Percentiles rank a stretch among this genome's conserved stretches.
Evolutionary conservation across 805 yeast genomes (phyloP).

Genomic region (Sugiyamaella lignohabitans): DNA sequence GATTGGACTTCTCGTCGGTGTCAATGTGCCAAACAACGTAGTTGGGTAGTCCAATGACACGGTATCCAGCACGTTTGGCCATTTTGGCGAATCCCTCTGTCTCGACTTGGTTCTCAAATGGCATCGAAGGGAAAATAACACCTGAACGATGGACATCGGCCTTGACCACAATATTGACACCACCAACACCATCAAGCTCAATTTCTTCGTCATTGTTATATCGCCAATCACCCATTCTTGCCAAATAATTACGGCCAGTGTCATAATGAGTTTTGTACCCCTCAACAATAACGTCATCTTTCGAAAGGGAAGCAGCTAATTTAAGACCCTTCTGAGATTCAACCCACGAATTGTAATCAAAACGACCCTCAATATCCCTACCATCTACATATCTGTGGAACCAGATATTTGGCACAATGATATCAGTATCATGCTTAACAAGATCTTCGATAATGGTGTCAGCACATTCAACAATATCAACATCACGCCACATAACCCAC

Average conservation of each 20-base stretch:
- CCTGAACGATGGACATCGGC: slow-evolving; percentile 93
- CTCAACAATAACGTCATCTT: slow-evolving; percentile 77
- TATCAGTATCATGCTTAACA: slow-evolving; percentile 80
- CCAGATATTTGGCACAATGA: slow-evolving; percentile 88
- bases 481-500: slow-evolving; percentile 89
- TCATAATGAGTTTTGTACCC: slow-evolving; percentile 72
- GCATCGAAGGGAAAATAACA: slow-evolving; percentile 90
- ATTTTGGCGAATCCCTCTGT: slow-evolving; percentile 84
- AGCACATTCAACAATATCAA: slow-evolving; percentile 79
- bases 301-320: slow-evolving; percentile 56
- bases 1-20: slow-evolving; percentile 19
- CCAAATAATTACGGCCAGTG: slow-evolving; percentile 85
- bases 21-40: slow-evolving; percentile 81
- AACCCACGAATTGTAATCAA: slow-evolving; percentile 30
- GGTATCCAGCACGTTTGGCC: slow-evolving; percentile 71
- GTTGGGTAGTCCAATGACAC: slow-evolving; percentile 84
- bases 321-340: slow-evolving; percentile 69
- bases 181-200: slow-evolving; percentile 87
- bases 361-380: slow-evolving; percentile 24
- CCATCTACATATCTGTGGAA: slow-evolving; percentile 23
- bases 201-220: slow-evolving; percentile 54
- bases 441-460: slow-evolving; percentile 72
- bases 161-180: slow-evolving; percentile 81
- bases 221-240: slow-evolving; percentile 59
- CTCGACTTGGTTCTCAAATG: slow-evolving; percentile 83